These are phyloP conservation scores for Leishmania gerbilli DNA, from an alignment of 208 protist genomes.

Conservation along the genomic window DNA sequence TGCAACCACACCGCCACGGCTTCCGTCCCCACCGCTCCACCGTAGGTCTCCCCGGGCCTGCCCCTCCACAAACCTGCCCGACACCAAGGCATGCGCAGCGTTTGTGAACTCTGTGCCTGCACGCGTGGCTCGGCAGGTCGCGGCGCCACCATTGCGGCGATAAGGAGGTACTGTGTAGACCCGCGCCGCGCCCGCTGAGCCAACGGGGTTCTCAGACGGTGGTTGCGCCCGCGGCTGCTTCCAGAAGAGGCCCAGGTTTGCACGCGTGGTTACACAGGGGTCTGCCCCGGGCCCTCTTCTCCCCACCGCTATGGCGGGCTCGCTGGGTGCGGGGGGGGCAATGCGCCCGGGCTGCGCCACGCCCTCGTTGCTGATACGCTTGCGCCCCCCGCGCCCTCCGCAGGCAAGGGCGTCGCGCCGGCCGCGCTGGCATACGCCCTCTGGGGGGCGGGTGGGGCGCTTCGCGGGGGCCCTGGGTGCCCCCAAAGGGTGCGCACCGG, in stretches of 20 bases:
- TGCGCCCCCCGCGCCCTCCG: no score
- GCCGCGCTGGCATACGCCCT: neutral
- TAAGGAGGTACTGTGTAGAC: neutral
- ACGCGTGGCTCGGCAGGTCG: neutral
- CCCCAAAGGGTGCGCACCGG: no score
- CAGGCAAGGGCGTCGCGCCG: neutral
- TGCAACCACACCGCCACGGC: neutral
- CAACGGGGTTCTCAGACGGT: neutral
- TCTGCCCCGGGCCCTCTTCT: no score
- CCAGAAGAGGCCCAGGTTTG: neutral
- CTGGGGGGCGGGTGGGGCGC: neutral
- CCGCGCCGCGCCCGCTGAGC: neutral
- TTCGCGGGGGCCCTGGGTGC: neutral
- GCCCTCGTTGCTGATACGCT: neutral
- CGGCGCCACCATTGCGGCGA: neutral
- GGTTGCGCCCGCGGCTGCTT: neutral
- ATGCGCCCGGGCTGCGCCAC: neutral
- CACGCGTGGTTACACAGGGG: neutral
- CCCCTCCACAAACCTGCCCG: neutral
- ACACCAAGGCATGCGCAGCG: neutral
- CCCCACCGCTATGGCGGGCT: no score
- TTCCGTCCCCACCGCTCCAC: neutral
- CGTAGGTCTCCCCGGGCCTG: neutral
- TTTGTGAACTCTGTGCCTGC: neutral
- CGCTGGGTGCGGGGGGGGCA: neutral